Percentiles rank a stretch among this genome's conserved stretches.
These are phyloP conservation scores for Botrytis sinoallii DNA, from an alignment of 2,329 filamentous ascomycete species.

Conservation along the genomic window DNA sequence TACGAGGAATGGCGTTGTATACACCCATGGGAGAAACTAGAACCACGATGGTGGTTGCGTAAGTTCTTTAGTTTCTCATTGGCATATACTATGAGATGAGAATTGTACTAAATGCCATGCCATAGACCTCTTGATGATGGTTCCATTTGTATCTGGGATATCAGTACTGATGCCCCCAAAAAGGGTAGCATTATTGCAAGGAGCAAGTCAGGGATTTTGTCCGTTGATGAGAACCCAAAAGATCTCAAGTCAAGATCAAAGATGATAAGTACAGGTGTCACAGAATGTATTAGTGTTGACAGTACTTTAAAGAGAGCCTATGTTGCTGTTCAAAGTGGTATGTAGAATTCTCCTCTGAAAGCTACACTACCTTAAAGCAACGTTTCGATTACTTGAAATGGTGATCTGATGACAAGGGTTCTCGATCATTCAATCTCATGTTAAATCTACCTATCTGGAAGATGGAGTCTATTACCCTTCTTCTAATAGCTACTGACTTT, in stretches of 20 bases:
- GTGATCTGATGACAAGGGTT: not conserved
- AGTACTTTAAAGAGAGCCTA: conserved; percentile 65
- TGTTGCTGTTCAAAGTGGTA: conserved; percentile 72
- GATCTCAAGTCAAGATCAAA: conserved; percentile 51
- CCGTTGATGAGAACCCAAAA: conserved; percentile 48
- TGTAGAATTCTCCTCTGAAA: conserved; percentile 31
- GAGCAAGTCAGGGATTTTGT: conserved; percentile 66
- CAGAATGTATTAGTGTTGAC: conserved; percentile 81
- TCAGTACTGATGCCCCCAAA: conserved; percentile 52
- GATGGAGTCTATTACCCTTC: not conserved
- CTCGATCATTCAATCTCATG: not conserved
- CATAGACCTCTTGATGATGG: conserved; percentile 72
- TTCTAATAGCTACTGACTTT: not conserved
- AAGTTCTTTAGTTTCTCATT: not conserved
- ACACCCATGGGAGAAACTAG: conserved; percentile 52
- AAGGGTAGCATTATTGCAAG: conserved; percentile 63
- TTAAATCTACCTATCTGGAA: not conserved
- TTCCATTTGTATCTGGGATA: conserved; percentile 83
- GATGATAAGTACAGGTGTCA: conserved; percentile 68
- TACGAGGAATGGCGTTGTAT: conserved; percentile 70
- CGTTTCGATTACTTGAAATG: not conserved
- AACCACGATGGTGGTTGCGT: conserved; percentile 60
- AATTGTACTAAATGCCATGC: conserved; percentile 1
- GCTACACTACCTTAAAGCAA: not conserved
- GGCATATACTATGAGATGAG: not conserved